Evolutionary conservation across 2,329 filamentous ascomycete species (phyloP).

Genomic region (Arthrobotrys pseudoclavata): DNA sequence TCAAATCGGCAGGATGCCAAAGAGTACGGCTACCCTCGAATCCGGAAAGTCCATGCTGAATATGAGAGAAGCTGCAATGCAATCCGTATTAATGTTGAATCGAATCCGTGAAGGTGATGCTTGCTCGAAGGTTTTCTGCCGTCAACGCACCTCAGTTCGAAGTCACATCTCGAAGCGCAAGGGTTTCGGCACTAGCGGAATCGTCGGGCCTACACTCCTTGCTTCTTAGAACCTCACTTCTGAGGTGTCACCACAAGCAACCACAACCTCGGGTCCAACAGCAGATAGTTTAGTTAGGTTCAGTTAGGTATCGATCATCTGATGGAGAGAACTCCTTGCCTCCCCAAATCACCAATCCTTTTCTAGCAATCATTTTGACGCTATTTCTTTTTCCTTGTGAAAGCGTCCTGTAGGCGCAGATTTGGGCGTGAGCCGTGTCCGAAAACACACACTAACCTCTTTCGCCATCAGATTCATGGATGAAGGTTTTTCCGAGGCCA

Average conservation of each 20-base stretch:
- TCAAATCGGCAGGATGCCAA: slow-evolving; percentile 35
- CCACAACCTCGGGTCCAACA: slow-evolving; percentile 35
- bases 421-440: slow-evolving; percentile 54
- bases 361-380: slow-evolving; percentile 16
- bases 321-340: slow-evolving; percentile 32
- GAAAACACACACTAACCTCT: slow-evolving; percentile 43
- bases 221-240: slow-evolving; percentile 28
- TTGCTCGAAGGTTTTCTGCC: slow-evolving; percentile 27
- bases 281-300: slow-evolving; percentile 5
- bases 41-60: slow-evolving; percentile 53
- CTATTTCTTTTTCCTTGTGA: slow-evolving; percentile 46
- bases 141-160: slow-evolving; percentile 28
- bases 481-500: slow-evolving; percentile 60
- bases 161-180: slow-evolving; percentile 18
- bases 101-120: slow-evolving; percentile 17
- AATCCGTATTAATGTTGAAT: slow-evolving; percentile 36
- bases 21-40: slow-evolving; percentile 7
- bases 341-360: slow-evolving; percentile 25
- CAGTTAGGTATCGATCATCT: slow-evolving; percentile 46
- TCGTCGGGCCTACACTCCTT: slow-evolving; percentile 53
- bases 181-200: slow-evolving; percentile 53
- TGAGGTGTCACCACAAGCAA: slow-evolving; percentile 38
- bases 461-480: slow-evolving; percentile 45
- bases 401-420: slow-evolving; percentile 39
- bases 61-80: slow-evolving; percentile 47